Percentiles rank a stretch among this genome's conserved stretches.
Conservation (phyloP, 2,329 filamentous ascomycete species). For the Colletotrichum orchidophilum region DNA sequence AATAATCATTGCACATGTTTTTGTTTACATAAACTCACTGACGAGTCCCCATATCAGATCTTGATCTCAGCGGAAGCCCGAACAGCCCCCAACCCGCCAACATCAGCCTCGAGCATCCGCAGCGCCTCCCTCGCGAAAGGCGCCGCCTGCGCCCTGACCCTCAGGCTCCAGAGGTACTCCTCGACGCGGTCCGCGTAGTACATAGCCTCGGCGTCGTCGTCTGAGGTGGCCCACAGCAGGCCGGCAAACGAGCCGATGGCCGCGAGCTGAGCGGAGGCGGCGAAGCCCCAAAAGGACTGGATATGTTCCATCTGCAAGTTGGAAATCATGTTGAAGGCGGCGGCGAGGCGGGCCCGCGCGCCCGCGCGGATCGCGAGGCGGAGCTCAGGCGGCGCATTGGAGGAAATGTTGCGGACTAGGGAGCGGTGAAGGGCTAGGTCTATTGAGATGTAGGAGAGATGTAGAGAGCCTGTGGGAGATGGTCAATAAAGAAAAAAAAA, state of each 20-base stretch:
- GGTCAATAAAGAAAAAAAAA: slow-evolving; percentile 27
- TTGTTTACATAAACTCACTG: neutral
- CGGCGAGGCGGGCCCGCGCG: slow-evolving; percentile 50
- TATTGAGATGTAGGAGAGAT: slow-evolving; percentile 60
- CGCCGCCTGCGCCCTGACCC: slow-evolving; percentile 49
- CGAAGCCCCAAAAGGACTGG: slow-evolving; percentile 57
- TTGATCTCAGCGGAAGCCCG: slow-evolving; percentile 32
- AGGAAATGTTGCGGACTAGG: slow-evolving; percentile 54
- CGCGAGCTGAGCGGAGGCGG: slow-evolving; percentile 53
- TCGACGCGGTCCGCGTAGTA: slow-evolving; percentile 51
- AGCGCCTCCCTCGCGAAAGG: slow-evolving; percentile 51
- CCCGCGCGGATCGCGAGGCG: slow-evolving; percentile 47
- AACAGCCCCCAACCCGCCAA: slow-evolving; percentile 31
- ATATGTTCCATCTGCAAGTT: slow-evolving; percentile 55
- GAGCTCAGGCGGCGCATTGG: slow-evolving; percentile 41
- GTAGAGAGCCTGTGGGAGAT: slow-evolving; percentile 52
- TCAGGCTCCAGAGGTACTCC: slow-evolving; percentile 53
- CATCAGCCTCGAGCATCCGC: slow-evolving; percentile 46
- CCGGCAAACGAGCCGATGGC: slow-evolving; percentile 53
- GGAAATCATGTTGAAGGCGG: slow-evolving; percentile 51
- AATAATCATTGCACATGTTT: neutral
- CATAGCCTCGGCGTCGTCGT: slow-evolving; percentile 48
- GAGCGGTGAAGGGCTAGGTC: slow-evolving; percentile 61
- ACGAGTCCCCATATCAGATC: slow-evolving; percentile 9
- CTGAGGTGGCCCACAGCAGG: slow-evolving; percentile 51